A percentile compares a stretch with the other conserved stretches of the same genome.
Conservation (phyloP, 306 rosid genomes). For the Gillenia trifoliata region DNA sequence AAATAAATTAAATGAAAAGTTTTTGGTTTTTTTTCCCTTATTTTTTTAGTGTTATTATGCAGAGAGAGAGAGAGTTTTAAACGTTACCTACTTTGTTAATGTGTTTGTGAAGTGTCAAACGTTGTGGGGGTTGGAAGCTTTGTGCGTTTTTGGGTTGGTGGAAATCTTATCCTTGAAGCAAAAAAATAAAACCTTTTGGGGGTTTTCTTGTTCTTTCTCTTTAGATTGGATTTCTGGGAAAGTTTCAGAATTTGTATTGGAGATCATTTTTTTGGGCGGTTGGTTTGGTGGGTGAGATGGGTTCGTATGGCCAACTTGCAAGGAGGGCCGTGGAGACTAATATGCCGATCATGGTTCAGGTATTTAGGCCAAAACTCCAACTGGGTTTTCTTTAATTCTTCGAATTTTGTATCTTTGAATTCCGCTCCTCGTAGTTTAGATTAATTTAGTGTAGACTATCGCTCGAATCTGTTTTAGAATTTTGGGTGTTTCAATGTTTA, state of each 20-base stretch:
- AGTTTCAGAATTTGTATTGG: conserved; percentile 8
- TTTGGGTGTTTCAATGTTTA: neutral
- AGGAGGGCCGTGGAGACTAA: conserved; percentile 55
- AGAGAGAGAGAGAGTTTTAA: neutral
- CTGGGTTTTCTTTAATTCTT: neutral
- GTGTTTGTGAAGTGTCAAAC: neutral
- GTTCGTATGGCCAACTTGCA: conserved; percentile 47
- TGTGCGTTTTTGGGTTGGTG: conserved; percentile 17
- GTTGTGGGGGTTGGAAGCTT: neutral
- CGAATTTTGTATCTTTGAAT: neutral
- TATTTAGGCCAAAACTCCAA: conserved; percentile 15
- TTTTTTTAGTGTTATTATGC: neutral
- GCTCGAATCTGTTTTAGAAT: neutral
- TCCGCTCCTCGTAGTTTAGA: neutral
- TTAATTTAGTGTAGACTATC: neutral
- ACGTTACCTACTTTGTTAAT: neutral
- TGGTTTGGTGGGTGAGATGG: conserved; percentile 36
- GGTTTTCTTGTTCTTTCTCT: neutral
- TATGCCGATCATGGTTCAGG: conserved; percentile 61
- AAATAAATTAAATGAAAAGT: neutral
- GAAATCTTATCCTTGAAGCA: conserved; percentile 1
- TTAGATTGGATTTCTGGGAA: neutral
- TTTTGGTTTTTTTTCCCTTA: neutral
- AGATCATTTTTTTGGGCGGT: neutral
- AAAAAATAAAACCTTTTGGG: neutral